Evolutionary conservation across 495 filamentous ascomycete genomes (phyloP), one percentile per base, ranked within the genome.

Genomic region (Sporormia fimetaria): DNA sequence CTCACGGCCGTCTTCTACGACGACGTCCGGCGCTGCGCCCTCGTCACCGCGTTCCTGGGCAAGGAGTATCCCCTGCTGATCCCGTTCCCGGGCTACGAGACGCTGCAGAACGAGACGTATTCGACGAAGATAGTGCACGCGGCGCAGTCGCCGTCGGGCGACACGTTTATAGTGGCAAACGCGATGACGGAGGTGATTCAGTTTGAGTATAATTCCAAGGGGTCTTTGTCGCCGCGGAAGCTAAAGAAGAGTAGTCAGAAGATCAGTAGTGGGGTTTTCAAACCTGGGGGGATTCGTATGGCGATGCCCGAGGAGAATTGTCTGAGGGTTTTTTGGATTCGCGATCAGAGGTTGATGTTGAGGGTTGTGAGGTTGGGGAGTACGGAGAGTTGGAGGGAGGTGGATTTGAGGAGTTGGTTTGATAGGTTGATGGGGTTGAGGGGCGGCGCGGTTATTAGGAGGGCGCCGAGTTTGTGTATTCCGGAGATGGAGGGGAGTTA

Each of bases 161-260:
- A n/a, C 16, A 42, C 29, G 8, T 48, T 53, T 25, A 24, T 42
- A n/a, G 39, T 37, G 25, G 44, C 34, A 7, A 53, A 53, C 35
- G 43, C 43, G 4, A 53, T 53, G 49, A 48, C 49, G 3, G 49
- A 53, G 33, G 44, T 53, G 22, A 44, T 53, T 23, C 44, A 53
- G 25, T 47, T 53, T 30, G 51, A 49, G 21, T 47, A 47, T 20
- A 42, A 37, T n/a, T 17, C 38, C 12, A 51, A 28, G 40, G 40
- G 38, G 12, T 40, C 22, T 11, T 30, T 51, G 11, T 33, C 25
- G 12, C 37, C 45, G 2, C 42, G 42, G 17, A 45, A 40, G 22
- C 36, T 51, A 6, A 47, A 51, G 25, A 51, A 40, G 15, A 14
- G 32, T 5, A 16, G 39, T 4, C 9, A 26, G 14, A 48, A 48